A percentile compares a stretch with the other conserved stretches of the same genome.
Conservation (phyloP, 2,329 filamentous ascomycete species). For the Aspergillus ibericus region DNA sequence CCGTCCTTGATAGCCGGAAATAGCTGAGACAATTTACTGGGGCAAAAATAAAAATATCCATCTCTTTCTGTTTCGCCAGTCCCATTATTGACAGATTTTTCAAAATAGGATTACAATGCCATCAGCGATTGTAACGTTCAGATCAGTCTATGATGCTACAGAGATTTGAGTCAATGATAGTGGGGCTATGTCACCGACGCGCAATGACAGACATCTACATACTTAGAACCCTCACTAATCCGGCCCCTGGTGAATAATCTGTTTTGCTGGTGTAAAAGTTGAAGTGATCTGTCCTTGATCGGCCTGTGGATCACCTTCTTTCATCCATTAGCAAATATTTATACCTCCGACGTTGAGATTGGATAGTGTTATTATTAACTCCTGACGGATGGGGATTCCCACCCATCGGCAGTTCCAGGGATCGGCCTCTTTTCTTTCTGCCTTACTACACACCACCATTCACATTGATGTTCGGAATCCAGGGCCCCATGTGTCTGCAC, state of each 20-base stretch:
- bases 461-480: background rate
- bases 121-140: background rate
- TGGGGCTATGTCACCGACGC: background rate
- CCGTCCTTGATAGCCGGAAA: background rate
- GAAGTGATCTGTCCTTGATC: background rate
- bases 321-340: constrained; percentile 1
- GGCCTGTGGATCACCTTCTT: background rate
- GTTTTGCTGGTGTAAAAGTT: background rate
- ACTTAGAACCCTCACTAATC: too few species aligned
- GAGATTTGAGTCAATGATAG: background rate
- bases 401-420: constrained; percentile 5
- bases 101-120: background rate
- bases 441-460: background rate
- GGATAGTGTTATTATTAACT: background rate
- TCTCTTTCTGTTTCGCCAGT: background rate
- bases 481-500: background rate
- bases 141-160: constrained; percentile 3
- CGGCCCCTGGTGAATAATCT: background rate
- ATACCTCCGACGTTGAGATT: background rate
- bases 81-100: background rate
- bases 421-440: constrained; percentile 4
- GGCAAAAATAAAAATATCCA: background rate
- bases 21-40: background rate
- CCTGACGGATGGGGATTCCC: constrained; percentile 5
- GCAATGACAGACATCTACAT: background rate